These are phyloP conservation scores for Toxoplasma gondii DNA, from an alignment of 169 alveolate species.

Conservation along the genomic window DNA sequence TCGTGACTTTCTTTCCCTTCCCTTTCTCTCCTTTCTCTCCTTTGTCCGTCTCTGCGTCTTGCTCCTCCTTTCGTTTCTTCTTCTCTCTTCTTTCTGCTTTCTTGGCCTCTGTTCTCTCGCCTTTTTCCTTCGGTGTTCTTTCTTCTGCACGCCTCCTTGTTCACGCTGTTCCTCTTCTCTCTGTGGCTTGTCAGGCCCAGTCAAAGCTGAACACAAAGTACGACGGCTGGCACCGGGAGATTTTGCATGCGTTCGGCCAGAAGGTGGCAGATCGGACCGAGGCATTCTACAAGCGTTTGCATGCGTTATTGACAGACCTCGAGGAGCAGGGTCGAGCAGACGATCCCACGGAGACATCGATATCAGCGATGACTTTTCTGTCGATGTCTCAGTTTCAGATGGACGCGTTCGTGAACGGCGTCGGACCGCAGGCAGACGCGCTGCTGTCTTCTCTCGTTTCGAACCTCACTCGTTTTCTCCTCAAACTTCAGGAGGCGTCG, in stretches of 20 bases:
- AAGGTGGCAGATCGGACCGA: slow-evolving; percentile 79
- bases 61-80: no score
- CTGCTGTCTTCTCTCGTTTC: slow-evolving; percentile 73
- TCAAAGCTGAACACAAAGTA: slow-evolving; percentile 88
- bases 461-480: slow-evolving; percentile 86
- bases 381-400: slow-evolving; percentile 76
- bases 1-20: no score
- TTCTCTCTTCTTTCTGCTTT: neutral
- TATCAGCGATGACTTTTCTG: slow-evolving; percentile 75
- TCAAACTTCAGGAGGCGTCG: slow-evolving; percentile 90
- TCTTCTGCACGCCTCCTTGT: neutral
- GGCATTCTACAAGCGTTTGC: slow-evolving; percentile 75
- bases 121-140: neutral
- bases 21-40: no score
- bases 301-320: slow-evolving; percentile 73
- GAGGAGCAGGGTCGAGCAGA: slow-evolving; percentile 72
- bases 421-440: slow-evolving; percentile 77
- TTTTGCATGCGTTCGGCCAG: slow-evolving; percentile 92
- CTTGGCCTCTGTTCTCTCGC: neutral
- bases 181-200: slow-evolving; percentile 47
- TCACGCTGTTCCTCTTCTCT: neutral
- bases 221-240: slow-evolving; percentile 95
- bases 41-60: no score
- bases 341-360: slow-evolving; percentile 66
- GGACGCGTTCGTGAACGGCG: slow-evolving; percentile 76